Base-by-base conservation (phyloP, 345 rosid species). In the Salix dunnii region DNA sequence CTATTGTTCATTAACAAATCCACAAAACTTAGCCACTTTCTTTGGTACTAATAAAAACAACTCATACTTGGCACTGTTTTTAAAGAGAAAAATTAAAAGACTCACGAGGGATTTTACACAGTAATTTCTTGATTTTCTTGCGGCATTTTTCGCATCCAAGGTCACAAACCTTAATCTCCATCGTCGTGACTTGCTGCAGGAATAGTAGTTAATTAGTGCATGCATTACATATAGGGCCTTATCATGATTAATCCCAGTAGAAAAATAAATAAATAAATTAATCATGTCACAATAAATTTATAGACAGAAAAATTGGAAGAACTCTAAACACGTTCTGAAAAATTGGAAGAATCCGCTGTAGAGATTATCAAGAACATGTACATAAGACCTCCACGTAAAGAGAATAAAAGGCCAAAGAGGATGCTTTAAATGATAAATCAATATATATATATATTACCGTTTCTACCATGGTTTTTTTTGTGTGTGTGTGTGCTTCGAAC, bases 81-180 rank as follows among this genome's bases (percentile, higher is more conserved):
- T 30, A 43, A 43, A 13, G 17, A 25, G 40, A 42, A 31, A 5
- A 17, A 21, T 7, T 33, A 16, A 62, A 40, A 53, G 36, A 88
- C 98, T 89, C 82, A 93, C 97, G 87, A 80, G 92, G 97, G 69
- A 81, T 81, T 79, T 82, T 74, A 73, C 91, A 86, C 18, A 93
- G 98, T 11, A 91, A 76, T 70, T 87, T 88, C 91, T 90, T 94
- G 69, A 94, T 91, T 82, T 91, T 93, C 87, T 73, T 83, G 86
- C 75, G 81, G 84, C 99, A 95, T 72, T 85, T 83, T 3, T 51
- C 25, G 68, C 99, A 95, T 27, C 80, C 86, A n/a, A 95, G 94
- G 81, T 94, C 93, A n/a, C 7, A 2, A 6, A 89, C 97, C 74
- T 85, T 84, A 55, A 94, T 80, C 85, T 78, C 82, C 98, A 94